These are phyloP conservation scores for Hypoxylon sp. DNA, from an alignment of 2,329 filamentous ascomycete species.

Conservation along the genomic window DNA sequence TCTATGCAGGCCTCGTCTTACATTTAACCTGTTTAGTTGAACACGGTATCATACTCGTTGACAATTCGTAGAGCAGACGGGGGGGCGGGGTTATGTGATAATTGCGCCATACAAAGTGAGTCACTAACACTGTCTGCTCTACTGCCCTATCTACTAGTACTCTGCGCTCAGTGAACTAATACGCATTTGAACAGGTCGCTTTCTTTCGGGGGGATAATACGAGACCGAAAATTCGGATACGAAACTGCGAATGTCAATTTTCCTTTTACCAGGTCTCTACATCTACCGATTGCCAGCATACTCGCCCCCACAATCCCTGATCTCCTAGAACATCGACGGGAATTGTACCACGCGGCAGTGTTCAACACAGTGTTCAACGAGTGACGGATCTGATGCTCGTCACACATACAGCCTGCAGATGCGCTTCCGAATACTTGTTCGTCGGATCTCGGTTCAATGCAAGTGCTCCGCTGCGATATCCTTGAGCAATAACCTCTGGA, in stretches of 20 bases:
- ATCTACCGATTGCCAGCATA: neutral
- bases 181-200: neutral
- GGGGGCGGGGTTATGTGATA: neutral
- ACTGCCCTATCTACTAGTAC: neutral
- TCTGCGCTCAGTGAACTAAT: neutral
- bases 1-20: neutral
- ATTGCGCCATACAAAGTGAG: neutral
- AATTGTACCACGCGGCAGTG: neutral
- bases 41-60: neutral
- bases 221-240: neutral
- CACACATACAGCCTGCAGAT: neutral
- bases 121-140: too few relatives aligned
- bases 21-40: neutral
- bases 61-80: too few relatives aligned
- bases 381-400: neutral
- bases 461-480: neutral
- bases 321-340: neutral
- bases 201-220: neutral
- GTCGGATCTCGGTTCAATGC: neutral
- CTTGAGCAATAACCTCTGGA: neutral
- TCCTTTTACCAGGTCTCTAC: neutral
- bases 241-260: neutral
- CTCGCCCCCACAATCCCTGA: neutral
- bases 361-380: neutral
- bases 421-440: neutral